phyloP scores from a whole-genome alignment of 2,329 filamentous ascomycete species.

The Ceratocystis ficicola region DNA sequence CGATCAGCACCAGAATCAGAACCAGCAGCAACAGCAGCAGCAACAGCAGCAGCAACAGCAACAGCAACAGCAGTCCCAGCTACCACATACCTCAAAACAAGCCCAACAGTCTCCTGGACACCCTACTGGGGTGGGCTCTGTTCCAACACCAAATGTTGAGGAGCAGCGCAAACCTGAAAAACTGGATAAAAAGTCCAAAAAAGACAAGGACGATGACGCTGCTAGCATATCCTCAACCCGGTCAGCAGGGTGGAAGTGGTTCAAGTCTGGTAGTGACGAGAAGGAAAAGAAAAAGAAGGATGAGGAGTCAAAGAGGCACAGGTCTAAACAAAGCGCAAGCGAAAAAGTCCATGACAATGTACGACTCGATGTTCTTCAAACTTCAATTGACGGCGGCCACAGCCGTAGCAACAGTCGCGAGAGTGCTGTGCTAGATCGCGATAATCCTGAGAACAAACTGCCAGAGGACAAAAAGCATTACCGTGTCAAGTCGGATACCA shows the following conservation, averaged over 20 bases:
- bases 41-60: slow-evolving; percentile 26
- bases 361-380: slow-evolving; percentile 74
- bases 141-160: slow-evolving; percentile 53
- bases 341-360: slow-evolving; percentile 55
- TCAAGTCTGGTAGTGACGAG: slow-evolving; percentile 60
- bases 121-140: slow-evolving; percentile 53
- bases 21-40: slow-evolving; percentile 26
- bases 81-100: background rate
- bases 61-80: background rate
- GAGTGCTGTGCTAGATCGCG: slow-evolving; percentile 71
- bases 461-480: slow-evolving; percentile 81
- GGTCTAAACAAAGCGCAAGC: slow-evolving; percentile 47
- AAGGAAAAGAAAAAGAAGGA: slow-evolving; percentile 57
- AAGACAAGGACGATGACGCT: slow-evolving; percentile 52
- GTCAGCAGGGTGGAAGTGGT: slow-evolving; percentile 69
- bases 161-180: slow-evolving; percentile 55
- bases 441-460: slow-evolving; percentile 56
- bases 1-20: slow-evolving; percentile 11
- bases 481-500: slow-evolving; percentile 62
- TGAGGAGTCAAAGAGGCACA: slow-evolving; percentile 54
- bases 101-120: slow-evolving; percentile 29
- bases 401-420: slow-evolving; percentile 55
- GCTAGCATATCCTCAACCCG: slow-evolving; percentile 53
- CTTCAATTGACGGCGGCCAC: slow-evolving; percentile 58
- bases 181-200: slow-evolving; percentile 60